Conservation (phyloP, 768 basidiomycete genomes). For the Termitomyces sp. region DNA sequence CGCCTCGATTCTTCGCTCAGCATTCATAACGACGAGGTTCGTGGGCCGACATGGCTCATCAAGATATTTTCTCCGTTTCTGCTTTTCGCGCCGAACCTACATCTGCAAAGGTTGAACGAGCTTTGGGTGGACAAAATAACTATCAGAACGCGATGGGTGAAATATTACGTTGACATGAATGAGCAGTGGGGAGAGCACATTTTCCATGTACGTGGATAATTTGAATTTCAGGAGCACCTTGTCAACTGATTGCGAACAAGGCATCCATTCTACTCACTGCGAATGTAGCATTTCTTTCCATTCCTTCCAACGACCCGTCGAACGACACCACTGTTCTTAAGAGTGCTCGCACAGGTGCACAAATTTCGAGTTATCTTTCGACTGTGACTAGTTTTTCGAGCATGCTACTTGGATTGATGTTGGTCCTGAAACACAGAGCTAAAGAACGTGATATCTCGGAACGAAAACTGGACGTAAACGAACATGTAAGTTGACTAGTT, state of each 20-base stretch:
- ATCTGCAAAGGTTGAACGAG: conserved; percentile 33
- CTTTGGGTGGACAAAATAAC: conserved; percentile 39
- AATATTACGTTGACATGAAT: conserved; percentile 31
- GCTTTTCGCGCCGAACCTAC: conserved; percentile 41
- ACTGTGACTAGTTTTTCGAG: conserved; percentile 35
- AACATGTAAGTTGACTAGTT: neutral
- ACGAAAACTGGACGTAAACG: neutral
- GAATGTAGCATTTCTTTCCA: conserved; percentile 41
- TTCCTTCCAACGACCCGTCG: conserved; percentile 35
- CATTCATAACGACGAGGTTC: conserved; percentile 17
- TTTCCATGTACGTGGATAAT: conserved; percentile 31
- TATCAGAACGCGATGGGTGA: neutral
- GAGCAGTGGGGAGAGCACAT: conserved; percentile 38
- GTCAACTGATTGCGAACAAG: conserved; percentile 31
- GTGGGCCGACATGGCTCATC: conserved; percentile 27
- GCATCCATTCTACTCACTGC: conserved; percentile 43
- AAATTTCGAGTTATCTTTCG: conserved; percentile 41
- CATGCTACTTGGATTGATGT: conserved; percentile 36
- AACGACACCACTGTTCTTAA: conserved; percentile 18
- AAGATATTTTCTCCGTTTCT: conserved; percentile 30
- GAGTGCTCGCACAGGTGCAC: conserved; percentile 19
- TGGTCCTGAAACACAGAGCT: conserved; percentile 36
- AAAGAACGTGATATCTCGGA: conserved; percentile 14
- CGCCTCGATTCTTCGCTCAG: conserved; percentile 32
- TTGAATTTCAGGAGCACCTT: neutral